Evolutionary conservation across 2,329 filamentous ascomycete genomes (phyloP).

Genomic region (Epichloe brachyelytri): DNA sequence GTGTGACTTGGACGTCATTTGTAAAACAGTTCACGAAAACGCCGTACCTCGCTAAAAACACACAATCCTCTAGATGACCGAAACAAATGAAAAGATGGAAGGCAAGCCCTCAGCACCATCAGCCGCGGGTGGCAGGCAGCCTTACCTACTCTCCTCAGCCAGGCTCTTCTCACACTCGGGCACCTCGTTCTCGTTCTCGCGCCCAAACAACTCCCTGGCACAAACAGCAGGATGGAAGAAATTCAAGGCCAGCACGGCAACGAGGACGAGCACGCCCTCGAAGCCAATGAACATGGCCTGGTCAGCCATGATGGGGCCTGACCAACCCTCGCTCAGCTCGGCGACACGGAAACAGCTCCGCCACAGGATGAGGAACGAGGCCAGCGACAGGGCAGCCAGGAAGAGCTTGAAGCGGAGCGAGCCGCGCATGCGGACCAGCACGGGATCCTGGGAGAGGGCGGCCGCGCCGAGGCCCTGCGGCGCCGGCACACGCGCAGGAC

Average conservation of each 20-base stretch:
- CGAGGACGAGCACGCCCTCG: constrained; percentile 39
- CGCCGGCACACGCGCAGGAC: constrained; percentile 25
- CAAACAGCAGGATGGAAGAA: constrained; percentile 20
- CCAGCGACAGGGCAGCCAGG: constrained; percentile 38
- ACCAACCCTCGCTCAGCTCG: constrained; percentile 53
- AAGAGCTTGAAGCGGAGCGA: constrained; percentile 39
- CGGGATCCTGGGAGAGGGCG: constrained; percentile 26
- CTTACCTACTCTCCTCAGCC: background rate
- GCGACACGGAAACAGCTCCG: constrained; percentile 53
- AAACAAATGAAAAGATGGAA: background rate
- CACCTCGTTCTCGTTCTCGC: constrained; percentile 12
- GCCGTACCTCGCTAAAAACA: background rate
- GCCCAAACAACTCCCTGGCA: constrained; percentile 16
- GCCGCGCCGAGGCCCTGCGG: constrained; percentile 9
- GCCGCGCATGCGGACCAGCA: constrained; percentile 23
- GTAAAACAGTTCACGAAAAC: background rate
- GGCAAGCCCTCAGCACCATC: background rate
- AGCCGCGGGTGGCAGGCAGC: background rate
- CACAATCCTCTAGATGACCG: background rate
- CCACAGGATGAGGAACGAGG: constrained; percentile 51
- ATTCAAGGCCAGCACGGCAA: constrained; percentile 32
- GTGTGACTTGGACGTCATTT: too few species aligned
- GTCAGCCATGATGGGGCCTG: constrained; percentile 40
- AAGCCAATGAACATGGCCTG: constrained; percentile 45
- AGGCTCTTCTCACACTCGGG: background rate